Evolutionary conservation across 2,329 filamentous ascomycete genomes (phyloP), one percentile per base, ranked within the genome.

Genomic region (Xylogone sp.): DNA sequence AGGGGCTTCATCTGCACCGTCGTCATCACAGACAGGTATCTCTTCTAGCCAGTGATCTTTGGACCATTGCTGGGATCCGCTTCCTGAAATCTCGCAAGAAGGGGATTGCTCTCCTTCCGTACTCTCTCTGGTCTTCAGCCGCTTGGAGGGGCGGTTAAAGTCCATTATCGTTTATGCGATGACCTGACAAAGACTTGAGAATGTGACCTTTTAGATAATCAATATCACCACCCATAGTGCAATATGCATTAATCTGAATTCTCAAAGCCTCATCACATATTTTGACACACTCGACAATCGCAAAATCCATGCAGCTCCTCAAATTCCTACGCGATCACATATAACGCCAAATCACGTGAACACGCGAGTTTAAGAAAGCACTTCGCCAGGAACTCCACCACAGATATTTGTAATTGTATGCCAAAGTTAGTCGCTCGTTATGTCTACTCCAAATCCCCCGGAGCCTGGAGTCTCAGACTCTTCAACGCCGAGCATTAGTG

Each of bases 1-100:
- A 2, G 63, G 63, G 4, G 50, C 53, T 6, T 46, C 56, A 44
- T 52, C 52, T 31, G 69, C 56, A 7, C 58, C 64, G 53, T 75
- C 65, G 27, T 59, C 64, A 54, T 75, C 65, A 29, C 65, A 70
- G 54, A 75, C 65, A 42, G 68, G 60, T 7, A 72, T 64, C 49
- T 72, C 69, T 51, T 63, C 48, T 53, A 61, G 50, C 24, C 24
- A 10, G 6, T 10, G 5, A 27, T 27, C 5, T 27, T 27, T 27
- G 6, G 24, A 10, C 24, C 24, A 10, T 5, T 27, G 47, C 19
- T 21, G n/a, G 13, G 34, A 19, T 34, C 59, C 57, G 13, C 59
- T 57, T 2, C 68, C 62, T 5, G 63, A 65, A 16, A 57, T 54
- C 39, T 59, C 53, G 2, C 31, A 48, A 44, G 54, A 61, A 45